Conservation (phyloP, 2,329 filamentous ascomycete genomes). For the Myriosclerotinia scirpicola region DNA sequence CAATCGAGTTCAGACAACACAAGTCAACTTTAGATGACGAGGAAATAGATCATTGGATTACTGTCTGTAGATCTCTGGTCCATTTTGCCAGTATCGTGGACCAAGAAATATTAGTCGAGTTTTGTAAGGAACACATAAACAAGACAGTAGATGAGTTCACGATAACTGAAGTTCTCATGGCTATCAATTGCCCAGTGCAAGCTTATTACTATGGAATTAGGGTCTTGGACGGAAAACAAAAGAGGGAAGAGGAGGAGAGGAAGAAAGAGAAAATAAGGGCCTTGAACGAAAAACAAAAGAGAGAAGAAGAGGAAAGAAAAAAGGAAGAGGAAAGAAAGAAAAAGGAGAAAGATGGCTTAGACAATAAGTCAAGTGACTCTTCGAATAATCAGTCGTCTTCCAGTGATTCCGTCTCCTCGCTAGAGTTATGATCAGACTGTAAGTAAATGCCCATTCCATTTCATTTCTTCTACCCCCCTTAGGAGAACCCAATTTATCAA, state of each 20-base stretch:
- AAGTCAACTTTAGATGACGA: slow-evolving; percentile 12
- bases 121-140: slow-evolving; percentile 3
- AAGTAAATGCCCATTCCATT: not conserved
- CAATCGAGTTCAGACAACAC: slow-evolving; percentile 22
- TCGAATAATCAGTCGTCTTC: too few species aligned
- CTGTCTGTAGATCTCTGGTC: slow-evolving; percentile 1
- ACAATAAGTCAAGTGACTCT: too few species aligned
- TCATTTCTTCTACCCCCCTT: too few species aligned
- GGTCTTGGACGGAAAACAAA: not conserved
- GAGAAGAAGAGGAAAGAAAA: not conserved
- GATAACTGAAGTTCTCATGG: not conserved
- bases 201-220: slow-evolving; percentile 12
- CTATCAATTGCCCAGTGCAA: not conserved
- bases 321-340: not conserved
- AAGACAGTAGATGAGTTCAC: not conserved
- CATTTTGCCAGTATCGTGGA: not conserved
- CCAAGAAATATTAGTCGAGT: not conserved
- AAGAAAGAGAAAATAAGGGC: not conserved
- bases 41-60: slow-evolving; percentile 17
- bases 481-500: not conserved
- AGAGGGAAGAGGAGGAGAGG: not conserved
- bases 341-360: too few species aligned
- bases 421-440: not conserved
- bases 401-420: not conserved
- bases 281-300: not conserved